phyloP scores from a whole-genome alignment of 2,329 filamentous ascomycete genomes.

The Penicillium sp. region DNA sequence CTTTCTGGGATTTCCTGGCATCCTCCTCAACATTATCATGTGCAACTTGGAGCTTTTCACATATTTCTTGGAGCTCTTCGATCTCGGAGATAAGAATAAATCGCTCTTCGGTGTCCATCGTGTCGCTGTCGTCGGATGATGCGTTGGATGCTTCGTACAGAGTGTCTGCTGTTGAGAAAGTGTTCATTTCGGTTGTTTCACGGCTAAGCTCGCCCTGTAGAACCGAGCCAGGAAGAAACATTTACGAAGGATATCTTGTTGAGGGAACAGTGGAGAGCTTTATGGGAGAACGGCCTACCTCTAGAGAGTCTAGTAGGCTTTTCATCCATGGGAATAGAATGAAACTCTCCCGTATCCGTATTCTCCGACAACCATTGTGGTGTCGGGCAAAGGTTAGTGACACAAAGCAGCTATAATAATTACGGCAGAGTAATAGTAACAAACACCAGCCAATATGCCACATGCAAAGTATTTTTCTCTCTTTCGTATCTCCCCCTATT shows the following conservation, averaged over 20 bases:
- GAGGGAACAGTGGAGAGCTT: background rate
- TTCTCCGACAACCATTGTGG: background rate
- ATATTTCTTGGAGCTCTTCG: background rate
- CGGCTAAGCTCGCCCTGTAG: background rate
- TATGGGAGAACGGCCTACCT: background rate
- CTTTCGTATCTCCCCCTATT: too few relatives aligned
- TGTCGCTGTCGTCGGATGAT: background rate
- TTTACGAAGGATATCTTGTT: background rate
- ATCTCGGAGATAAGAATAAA: background rate
- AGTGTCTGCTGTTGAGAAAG: background rate
- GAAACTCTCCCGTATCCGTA: background rate
- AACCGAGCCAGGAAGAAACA: too few relatives aligned
- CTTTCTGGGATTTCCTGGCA: background rate
- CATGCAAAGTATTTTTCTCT: too few relatives aligned
- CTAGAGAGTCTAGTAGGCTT: background rate
- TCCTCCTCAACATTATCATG: background rate
- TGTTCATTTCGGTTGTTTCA: background rate
- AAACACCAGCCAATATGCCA: too few relatives aligned
- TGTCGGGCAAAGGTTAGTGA: background rate
- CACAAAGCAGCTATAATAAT: background rate
- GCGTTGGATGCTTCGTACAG: background rate
- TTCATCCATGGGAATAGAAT: background rate
- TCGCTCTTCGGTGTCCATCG: background rate
- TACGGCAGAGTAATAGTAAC: too few relatives aligned
- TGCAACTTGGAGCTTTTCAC: background rate